Conservation (phyloP, 495 filamentous ascomycete species). For the Melanomma pulvis-pyrius region DNA sequence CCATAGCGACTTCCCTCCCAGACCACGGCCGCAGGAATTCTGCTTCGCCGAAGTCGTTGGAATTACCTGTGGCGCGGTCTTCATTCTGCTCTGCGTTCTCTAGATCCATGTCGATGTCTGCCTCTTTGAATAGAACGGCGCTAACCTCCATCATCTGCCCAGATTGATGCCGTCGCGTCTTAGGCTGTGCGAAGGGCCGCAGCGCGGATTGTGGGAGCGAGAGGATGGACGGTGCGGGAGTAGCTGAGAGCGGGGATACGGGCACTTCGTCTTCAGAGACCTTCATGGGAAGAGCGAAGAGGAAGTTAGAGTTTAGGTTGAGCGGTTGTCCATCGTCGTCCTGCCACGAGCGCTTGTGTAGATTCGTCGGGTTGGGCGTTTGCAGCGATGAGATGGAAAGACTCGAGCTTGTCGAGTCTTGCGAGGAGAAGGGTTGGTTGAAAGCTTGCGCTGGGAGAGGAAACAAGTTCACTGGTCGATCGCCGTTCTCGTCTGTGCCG, state of each 20-base stretch:
- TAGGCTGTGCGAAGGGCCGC: slow-evolving; percentile 36
- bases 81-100: slow-evolving; percentile 27
- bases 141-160: slow-evolving; percentile 28
- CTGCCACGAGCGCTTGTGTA: slow-evolving; percentile 31
- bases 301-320: slow-evolving; percentile 10
- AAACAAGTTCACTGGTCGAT: slow-evolving; percentile 16
- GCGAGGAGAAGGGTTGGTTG: slow-evolving; percentile 32
- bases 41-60: slow-evolving; percentile 46
- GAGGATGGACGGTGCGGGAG: slow-evolving; percentile 13
- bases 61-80: slow-evolving; percentile 1
- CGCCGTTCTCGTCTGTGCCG: slow-evolving; percentile 12
- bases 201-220: slow-evolving; percentile 18
- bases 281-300: slow-evolving; percentile 24
- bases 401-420: slow-evolving; percentile 14
- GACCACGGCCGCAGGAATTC: slow-evolving; percentile 42
- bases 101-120: slow-evolving; percentile 39
- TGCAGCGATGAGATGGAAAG: slow-evolving; percentile 12
- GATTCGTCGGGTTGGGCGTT: slow-evolving; percentile 22
- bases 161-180: slow-evolving; percentile 15
- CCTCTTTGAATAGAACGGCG: slow-evolving; percentile 32
- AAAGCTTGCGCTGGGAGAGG: slow-evolving; percentile 23
- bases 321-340: slow-evolving; percentile 22
- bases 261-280: slow-evolving; percentile 31
- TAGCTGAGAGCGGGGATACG: slow-evolving; percentile 30
- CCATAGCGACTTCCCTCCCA: slow-evolving; percentile 37